A percentile compares a stretch with the other conserved stretches of the same genome.
These are phyloP conservation scores for Catenaria anguillulae DNA, from an alignment of 371 early-diverging fungal species.

Conservation along the genomic window DNA sequence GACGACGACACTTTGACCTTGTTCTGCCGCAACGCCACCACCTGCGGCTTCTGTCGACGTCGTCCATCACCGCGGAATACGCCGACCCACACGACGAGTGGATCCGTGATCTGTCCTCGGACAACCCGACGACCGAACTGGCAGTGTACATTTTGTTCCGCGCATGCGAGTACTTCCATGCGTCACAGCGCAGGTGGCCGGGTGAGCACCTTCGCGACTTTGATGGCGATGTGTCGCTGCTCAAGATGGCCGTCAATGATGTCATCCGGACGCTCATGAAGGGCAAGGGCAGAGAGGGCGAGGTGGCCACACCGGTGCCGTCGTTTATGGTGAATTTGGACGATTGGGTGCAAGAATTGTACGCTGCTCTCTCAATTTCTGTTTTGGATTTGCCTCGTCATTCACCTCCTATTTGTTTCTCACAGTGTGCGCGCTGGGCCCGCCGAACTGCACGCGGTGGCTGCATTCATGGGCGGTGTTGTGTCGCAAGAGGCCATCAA, in stretches of 20 bases:
- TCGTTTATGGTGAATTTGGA: constrained; percentile 14
- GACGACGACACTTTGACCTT: not conserved
- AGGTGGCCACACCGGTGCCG: constrained; percentile 15
- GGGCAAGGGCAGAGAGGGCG: constrained; percentile 16
- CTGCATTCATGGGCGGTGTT: constrained; percentile 82
- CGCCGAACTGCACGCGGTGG: constrained; percentile 62
- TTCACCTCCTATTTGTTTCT: too few relatives aligned
- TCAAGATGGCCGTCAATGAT: constrained; percentile 15
- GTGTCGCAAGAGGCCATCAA: constrained; percentile 90
- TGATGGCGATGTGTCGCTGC: constrained; percentile 35
- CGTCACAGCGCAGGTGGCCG: constrained; percentile 29
- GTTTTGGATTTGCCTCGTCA: too few relatives aligned
- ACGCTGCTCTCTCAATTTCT: too few relatives aligned
- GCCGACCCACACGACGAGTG: constrained; percentile 5
- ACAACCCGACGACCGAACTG: not conserved
- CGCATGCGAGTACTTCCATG: constrained; percentile 51
- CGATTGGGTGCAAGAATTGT: constrained; percentile 32
- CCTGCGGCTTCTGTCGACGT: constrained; percentile 22
- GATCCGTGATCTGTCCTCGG: not conserved
- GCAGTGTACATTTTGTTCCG: constrained; percentile 48
- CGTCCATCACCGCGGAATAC: constrained; percentile 11
- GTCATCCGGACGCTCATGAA: constrained; percentile 15
- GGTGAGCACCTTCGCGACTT: constrained; percentile 13
- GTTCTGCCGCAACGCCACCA: constrained; percentile 52
- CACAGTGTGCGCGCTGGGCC: constrained; percentile 59